Conservation (phyloP, 176 grass and related monocot species). For the Chrysopogon serrulatus region DNA sequence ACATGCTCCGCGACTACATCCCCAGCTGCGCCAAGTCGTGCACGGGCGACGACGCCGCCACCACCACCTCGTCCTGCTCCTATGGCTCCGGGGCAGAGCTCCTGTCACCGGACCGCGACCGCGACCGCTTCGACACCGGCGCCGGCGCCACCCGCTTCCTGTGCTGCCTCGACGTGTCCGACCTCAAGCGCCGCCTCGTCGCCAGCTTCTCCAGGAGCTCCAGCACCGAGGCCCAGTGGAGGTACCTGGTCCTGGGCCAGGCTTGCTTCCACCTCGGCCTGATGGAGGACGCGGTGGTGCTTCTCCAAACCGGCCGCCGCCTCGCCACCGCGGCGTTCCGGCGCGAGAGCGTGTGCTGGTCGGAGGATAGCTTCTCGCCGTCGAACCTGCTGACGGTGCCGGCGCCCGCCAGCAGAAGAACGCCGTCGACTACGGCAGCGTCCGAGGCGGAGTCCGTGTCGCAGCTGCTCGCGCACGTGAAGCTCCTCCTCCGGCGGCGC, state of each 20-base stretch:
- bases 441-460: slow-evolving; percentile 55
- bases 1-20: slow-evolving; percentile 88
- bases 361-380: slow-evolving; percentile 72
- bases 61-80: neutral
- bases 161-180: slow-evolving; percentile 66
- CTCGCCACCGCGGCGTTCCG: slow-evolving; percentile 81
- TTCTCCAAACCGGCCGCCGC: slow-evolving; percentile 74
- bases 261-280: slow-evolving; percentile 87
- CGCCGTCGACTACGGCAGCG: too few relatives aligned
- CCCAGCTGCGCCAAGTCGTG: slow-evolving; percentile 52
- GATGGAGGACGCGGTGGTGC: slow-evolving; percentile 85
- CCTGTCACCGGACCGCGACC: slow-evolving; percentile 35
- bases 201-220: slow-evolving; percentile 43
- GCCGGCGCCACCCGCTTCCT: slow-evolving; percentile 37
- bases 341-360: slow-evolving; percentile 71
- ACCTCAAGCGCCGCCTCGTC: slow-evolving; percentile 69
- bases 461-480: slow-evolving; percentile 67
- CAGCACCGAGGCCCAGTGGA: slow-evolving; percentile 56
- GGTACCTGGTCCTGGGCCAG: slow-evolving; percentile 82
- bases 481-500: slow-evolving; percentile 72
- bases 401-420: too few relatives aligned
- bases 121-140: slow-evolving; percentile 36
- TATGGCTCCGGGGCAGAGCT: slow-evolving; percentile 49
- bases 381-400: neutral
- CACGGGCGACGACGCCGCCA: neutral